These are phyloP conservation scores for Globisporangium splendens DNA, from an alignment of 352 stramenopile species.

Conservation along the genomic window DNA sequence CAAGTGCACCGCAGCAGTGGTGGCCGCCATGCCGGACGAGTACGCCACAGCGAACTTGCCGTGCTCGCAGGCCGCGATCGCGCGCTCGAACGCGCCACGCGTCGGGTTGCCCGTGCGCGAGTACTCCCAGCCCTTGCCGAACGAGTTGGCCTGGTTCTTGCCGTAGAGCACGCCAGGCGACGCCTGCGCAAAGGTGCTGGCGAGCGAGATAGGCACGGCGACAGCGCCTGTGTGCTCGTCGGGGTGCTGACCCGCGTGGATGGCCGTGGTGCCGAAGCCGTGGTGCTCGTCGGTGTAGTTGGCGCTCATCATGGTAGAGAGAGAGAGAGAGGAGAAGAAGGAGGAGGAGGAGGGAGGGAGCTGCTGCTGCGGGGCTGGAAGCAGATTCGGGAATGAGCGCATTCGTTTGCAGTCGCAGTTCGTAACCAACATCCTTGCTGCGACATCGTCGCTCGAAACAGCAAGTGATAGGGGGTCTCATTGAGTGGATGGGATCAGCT, in stretches of 20 bases:
- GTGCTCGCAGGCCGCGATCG: conserved; percentile 91
- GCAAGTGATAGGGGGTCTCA: neutral
- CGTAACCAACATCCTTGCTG: neutral
- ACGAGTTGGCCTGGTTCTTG: conserved; percentile 83
- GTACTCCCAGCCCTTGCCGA: conserved; percentile 95
- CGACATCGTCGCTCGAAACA: neutral
- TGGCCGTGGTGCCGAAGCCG: conserved; percentile 79
- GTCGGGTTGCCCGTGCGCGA: conserved; percentile 96
- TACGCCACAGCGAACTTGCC: conserved; percentile 87
- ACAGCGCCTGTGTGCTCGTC: conserved; percentile 78
- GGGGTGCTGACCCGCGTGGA: conserved; percentile 80
- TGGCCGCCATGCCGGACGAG: conserved; percentile 89
- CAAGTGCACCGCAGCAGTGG: conserved; percentile 87
- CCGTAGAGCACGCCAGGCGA: conserved; percentile 75
- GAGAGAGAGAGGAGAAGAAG: neutral
- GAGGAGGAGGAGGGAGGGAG: conserved; percentile 3
- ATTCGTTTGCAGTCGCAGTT: conserved; percentile 7
- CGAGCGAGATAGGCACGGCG: conserved; percentile 89
- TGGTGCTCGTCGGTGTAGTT: conserved; percentile 76
- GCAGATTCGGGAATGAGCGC: conserved; percentile 14
- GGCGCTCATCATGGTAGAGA: conserved; percentile 33
- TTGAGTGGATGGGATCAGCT: neutral
- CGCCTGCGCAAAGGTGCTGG: conserved; percentile 87
- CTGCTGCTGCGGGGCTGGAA: neutral
- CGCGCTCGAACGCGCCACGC: conserved; percentile 90